phyloP scores from a whole-genome alignment of 1,284 basidiomycete species.

The Boletus albobrunnescens region DNA sequence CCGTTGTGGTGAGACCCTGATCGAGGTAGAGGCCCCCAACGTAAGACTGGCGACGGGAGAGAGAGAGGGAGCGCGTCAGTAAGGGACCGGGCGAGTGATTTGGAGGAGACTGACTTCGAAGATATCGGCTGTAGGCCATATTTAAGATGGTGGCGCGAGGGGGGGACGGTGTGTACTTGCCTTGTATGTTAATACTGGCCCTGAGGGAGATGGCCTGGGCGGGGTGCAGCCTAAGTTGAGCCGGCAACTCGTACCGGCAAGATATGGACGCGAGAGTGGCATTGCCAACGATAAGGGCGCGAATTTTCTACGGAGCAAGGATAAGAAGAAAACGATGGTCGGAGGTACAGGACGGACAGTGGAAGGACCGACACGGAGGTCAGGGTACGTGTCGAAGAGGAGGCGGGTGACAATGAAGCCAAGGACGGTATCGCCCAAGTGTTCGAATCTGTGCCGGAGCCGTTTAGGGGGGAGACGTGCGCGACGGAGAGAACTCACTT shows the following conservation, averaged over 20 bases:
- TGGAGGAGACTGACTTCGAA: constrained; percentile 53
- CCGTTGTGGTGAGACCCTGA: constrained; percentile 53
- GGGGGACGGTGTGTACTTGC: constrained; percentile 34
- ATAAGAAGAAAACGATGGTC: background rate
- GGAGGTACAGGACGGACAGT: constrained; percentile 46
- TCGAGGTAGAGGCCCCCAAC: constrained; percentile 70
- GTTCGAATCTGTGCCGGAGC: constrained; percentile 51
- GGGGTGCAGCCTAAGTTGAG: constrained; percentile 56
- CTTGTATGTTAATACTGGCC: constrained; percentile 66
- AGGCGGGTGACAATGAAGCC: constrained; percentile 61
- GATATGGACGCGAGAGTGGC: constrained; percentile 67
- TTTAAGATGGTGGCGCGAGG: constrained; percentile 3
- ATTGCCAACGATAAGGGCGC: constrained; percentile 68
- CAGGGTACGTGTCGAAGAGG: constrained; percentile 58
- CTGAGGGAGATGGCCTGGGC: constrained; percentile 66
- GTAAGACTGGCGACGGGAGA: constrained; percentile 49
- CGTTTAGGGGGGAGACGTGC: background rate
- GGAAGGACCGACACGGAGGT: constrained; percentile 68
- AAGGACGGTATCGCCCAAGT: constrained; percentile 69
- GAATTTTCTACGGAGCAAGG: constrained; percentile 54
- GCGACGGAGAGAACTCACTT: constrained; percentile 39
- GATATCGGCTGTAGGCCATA: constrained; percentile 53
- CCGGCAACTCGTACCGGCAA: constrained; percentile 56
- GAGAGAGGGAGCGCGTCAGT: constrained; percentile 1
- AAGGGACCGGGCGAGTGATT: background rate